A percentile compares a stretch with the other conserved stretches of the same genome.
phyloP scores from a whole-genome alignment of 2,329 filamentous ascomycete species.

The Pleomassaria siparia region DNA sequence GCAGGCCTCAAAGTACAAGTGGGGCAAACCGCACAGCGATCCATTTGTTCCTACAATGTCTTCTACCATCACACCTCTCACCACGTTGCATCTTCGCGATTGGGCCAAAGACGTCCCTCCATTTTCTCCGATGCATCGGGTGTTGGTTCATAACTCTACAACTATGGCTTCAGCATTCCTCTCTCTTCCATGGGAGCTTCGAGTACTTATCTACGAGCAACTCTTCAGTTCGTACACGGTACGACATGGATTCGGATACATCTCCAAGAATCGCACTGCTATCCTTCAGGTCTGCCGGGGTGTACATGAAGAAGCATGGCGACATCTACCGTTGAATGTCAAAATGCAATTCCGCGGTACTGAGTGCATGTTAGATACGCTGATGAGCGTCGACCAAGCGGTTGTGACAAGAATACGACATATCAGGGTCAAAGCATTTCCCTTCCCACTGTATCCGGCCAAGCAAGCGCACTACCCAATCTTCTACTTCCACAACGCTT shows the following conservation, averaged over 20 bases:
- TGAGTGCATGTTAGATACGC: slow-evolving; percentile 34
- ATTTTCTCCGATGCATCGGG: too few relatives aligned
- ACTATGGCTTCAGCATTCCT: slow-evolving; percentile 28
- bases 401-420: slow-evolving; percentile 35
- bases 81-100: too few relatives aligned
- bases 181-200: slow-evolving; percentile 34
- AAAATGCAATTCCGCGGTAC: slow-evolving; percentile 37
- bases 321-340: slow-evolving; percentile 33
- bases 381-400: slow-evolving; percentile 32
- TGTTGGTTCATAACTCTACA: neutral
- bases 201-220: slow-evolving; percentile 37
- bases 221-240: slow-evolving; percentile 35
- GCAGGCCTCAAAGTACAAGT: neutral
- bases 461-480: slow-evolving; percentile 32
- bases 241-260: slow-evolving; percentile 26
- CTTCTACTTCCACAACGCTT: slow-evolving; percentile 35
- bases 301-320: slow-evolving; percentile 34
- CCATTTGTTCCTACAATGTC: neutral
- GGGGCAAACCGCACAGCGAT: neutral
- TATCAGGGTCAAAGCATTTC: slow-evolving; percentile 34
- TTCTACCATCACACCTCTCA: neutral
- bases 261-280: slow-evolving; percentile 26
- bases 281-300: slow-evolving; percentile 34
- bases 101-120: too few relatives aligned
- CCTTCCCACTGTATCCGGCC: slow-evolving; percentile 34